Evolutionary conservation across 345 rosid genomes (phyloP), one percentile per base, ranked within the genome.

Genomic region (Arabidopsis arenosa): DNA sequence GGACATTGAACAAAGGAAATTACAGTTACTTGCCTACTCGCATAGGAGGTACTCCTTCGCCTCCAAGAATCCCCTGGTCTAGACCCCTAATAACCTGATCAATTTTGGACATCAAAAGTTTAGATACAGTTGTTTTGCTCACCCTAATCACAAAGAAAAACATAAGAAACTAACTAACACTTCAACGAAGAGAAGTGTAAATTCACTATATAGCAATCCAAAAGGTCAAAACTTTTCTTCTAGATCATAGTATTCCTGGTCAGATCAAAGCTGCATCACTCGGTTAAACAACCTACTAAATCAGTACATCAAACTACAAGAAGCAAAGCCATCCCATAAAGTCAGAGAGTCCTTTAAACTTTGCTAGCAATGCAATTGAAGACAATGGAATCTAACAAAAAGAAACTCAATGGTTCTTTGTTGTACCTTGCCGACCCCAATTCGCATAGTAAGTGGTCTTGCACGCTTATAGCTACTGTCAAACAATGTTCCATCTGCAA

Each of bases 41-140:
- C 98, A 94, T 90, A 7, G 98, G 93, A 64, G 96, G 91, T 61
- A 94, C 97, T 75, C 95, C 98, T 67, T 88, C 91, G 5, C 96
- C 97, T 44, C 97, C 99, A 7, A 83, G 60, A 77, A 95, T 95
- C 72, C 97, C 99, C 79, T 92, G 97, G 79, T 95, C 97, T 75
- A 95, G 77, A 66, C 99, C 97, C 69, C 71, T 86, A 61, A 86
- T 88, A 68, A 94, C 97, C 99, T 94, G 82, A 45, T 62, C 60
- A 72, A 3, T 59, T 23, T 48, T 12, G 13, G 13, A 30, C 17
- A 28, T 8, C 14, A 48, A 39, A 51, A 36, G 62, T 62, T 48
- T 43, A 51, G 51, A 40, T 23, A 14, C 30, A 12, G 3, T 3
- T 63, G 13, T 21, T 68, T 41, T 55, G 28, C 62, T 13, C 30